phyloP scores from a whole-genome alignment of 2,329 filamentous ascomycete species.

The Epichloe aotearoae region DNA sequence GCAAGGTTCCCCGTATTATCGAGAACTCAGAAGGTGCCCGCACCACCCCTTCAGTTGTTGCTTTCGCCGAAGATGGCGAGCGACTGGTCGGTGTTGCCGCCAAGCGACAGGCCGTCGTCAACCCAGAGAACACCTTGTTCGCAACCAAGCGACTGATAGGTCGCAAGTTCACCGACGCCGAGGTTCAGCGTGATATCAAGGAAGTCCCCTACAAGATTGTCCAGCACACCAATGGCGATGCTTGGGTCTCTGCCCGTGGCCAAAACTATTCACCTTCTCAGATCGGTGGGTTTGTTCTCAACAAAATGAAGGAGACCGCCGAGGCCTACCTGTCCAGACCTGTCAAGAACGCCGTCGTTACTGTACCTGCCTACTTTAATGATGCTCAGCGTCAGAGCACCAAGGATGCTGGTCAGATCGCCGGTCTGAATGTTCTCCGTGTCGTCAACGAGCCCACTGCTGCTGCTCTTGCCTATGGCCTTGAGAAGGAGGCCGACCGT shows the following conservation, averaged over 20 bases:
- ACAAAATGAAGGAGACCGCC: conserved; percentile 99
- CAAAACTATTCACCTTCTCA: conserved; percentile 98
- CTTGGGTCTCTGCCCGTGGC: conserved; percentile 85
- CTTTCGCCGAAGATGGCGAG: conserved; percentile 90
- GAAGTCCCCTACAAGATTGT: conserved; percentile 98
- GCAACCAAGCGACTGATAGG: conserved; percentile 98
- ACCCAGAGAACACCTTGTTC: conserved; percentile 96
- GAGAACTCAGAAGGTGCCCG: conserved; percentile 83
- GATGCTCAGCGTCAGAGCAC: conserved; percentile 95
- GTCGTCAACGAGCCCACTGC: conserved; percentile 97
- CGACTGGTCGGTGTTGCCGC: conserved; percentile 92
- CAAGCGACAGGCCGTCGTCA: conserved; percentile 96
- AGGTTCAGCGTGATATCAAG: conserved; percentile 94
- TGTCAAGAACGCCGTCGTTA: conserved; percentile 92
- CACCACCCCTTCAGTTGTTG: conserved; percentile 65
- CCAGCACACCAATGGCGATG: conserved; percentile 91
- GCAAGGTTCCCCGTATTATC: conserved; percentile 83
- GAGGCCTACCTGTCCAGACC: conserved; percentile 84
- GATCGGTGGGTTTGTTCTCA: conserved; percentile 88
- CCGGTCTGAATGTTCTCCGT: conserved; percentile 91
- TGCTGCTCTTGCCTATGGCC: conserved; percentile 86
- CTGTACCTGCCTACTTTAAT: conserved; percentile 97
- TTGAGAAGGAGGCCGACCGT: conserved; percentile 86
- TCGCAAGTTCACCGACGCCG: conserved; percentile 85
- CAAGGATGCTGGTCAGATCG: conserved; percentile 94